These are phyloP conservation scores for Chionographis japonica DNA, from an alignment of 106 monocot genomes.

Conservation along the genomic window DNA sequence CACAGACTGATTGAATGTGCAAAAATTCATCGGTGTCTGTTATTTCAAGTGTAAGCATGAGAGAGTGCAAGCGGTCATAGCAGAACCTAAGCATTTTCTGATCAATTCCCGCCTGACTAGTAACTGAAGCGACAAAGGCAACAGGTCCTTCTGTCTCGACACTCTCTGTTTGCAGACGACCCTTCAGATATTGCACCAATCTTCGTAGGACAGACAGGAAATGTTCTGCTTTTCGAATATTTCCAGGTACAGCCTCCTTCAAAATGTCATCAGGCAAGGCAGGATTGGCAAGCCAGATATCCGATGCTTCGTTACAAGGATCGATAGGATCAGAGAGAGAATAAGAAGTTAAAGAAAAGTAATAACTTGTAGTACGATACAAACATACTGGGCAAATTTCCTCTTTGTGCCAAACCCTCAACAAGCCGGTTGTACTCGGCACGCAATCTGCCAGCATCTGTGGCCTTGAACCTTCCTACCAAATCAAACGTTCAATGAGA, in stretches of 20 bases:
- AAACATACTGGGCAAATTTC: slow-evolving; percentile 72
- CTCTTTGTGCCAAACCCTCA: slow-evolving; percentile 94
- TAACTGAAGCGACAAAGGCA: slow-evolving; percentile 65
- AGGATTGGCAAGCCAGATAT: slow-evolving; percentile 90
- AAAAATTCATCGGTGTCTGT: slow-evolving; percentile 94
- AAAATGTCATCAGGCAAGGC: slow-evolving; percentile 91
- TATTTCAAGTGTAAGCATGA: slow-evolving; percentile 93
- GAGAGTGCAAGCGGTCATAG: slow-evolving; percentile 81
- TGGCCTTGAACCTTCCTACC: slow-evolving; percentile 99
- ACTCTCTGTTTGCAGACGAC: slow-evolving; percentile 76
- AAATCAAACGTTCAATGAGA: slow-evolving; percentile 27
- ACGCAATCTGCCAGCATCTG: slow-evolving; percentile 80
- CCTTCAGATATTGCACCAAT: slow-evolving; percentile 83
- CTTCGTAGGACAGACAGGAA: slow-evolving; percentile 80
- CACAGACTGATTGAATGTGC: slow-evolving; percentile 90
- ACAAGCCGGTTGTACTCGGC: slow-evolving; percentile 95
- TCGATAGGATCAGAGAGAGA: slow-evolving; percentile 5
- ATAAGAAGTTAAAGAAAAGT: neutral
- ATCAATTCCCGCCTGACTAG: slow-evolving; percentile 87
- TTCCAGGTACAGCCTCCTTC: slow-evolving; percentile 92
- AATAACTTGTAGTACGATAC: neutral
- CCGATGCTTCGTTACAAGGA: slow-evolving; percentile 47
- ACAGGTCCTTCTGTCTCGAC: slow-evolving; percentile 93
- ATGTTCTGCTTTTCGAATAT: slow-evolving; percentile 84
- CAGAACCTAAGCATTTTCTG: slow-evolving; percentile 99